Evolutionary conservation across 2,329 filamentous ascomycete genomes (phyloP).

Genomic region (Bipolaris sorokiniana): DNA sequence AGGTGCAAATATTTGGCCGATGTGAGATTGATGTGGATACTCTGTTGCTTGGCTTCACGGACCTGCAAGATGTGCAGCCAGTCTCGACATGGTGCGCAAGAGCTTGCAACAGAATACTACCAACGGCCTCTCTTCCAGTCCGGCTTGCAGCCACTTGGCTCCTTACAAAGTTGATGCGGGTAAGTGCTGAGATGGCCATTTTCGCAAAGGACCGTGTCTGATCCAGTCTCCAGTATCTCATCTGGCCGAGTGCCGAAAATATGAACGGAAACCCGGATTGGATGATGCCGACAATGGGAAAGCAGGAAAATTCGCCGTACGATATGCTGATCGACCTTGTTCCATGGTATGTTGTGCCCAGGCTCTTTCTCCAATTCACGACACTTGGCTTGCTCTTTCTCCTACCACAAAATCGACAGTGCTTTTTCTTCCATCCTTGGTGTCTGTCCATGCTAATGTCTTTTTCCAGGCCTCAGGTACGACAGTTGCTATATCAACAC

Average conservation of each 20-base stretch:
- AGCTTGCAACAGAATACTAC: slow-evolving; percentile 41
- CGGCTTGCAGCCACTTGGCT: slow-evolving; percentile 43
- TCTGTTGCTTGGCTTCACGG: slow-evolving; percentile 41
- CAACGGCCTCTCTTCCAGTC: slow-evolving; percentile 31
- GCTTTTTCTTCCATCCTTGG: too few species aligned
- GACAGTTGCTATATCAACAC: slow-evolving; percentile 42
- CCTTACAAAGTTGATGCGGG: slow-evolving; percentile 46
- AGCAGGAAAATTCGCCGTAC: slow-evolving; percentile 39
- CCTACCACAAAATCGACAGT: too few species aligned
- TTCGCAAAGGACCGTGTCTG: slow-evolving; percentile 7
- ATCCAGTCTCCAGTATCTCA: slow-evolving; percentile 37
- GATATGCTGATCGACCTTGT: slow-evolving; percentile 45
- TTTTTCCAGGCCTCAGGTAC: slow-evolving; percentile 39
- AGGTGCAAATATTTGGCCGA: slow-evolving; percentile 42
- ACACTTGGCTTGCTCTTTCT: not conserved
- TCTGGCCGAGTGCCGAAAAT: slow-evolving; percentile 47
- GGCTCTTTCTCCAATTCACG: not conserved
- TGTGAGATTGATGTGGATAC: slow-evolving; percentile 46
- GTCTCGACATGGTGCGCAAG: slow-evolving; percentile 45
- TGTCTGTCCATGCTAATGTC: slow-evolving; percentile 17
- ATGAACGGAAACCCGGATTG: slow-evolving; percentile 46
- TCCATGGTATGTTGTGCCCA: slow-evolving; percentile 36
- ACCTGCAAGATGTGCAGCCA: slow-evolving; percentile 42
- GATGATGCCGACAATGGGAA: slow-evolving; percentile 40
- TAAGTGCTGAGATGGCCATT: slow-evolving; percentile 23